Evolutionary conservation across 768 basidiomycete species (phyloP).

Genomic region (Tylopilus subfusipes): DNA sequence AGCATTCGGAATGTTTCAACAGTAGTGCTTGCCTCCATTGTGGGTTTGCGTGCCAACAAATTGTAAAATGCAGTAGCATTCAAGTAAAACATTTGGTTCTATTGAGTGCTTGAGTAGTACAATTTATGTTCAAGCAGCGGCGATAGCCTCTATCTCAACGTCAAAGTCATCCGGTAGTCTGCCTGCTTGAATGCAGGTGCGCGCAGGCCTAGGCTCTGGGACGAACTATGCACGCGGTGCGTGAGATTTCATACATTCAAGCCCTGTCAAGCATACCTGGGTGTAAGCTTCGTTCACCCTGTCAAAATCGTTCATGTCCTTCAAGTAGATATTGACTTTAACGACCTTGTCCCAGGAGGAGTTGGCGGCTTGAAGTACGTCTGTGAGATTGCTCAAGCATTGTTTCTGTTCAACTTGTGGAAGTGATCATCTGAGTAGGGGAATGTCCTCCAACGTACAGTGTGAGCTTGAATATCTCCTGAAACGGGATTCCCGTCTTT

Average conservation of each 20-base stretch:
- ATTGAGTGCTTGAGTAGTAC: background rate
- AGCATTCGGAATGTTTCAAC: conserved; percentile 25
- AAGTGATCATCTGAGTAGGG: background rate
- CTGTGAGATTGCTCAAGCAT: conserved; percentile 52
- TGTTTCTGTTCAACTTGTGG: conserved; percentile 39
- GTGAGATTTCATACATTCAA: background rate
- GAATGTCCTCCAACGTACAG: conserved; percentile 35
- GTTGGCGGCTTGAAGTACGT: conserved; percentile 50
- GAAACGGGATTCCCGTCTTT: conserved; percentile 44
- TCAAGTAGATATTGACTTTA: conserved; percentile 59
- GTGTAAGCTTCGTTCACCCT: conserved; percentile 58
- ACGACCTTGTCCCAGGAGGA: conserved; percentile 60
- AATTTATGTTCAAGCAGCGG: conserved; percentile 30
- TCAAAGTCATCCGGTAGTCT: conserved; percentile 66
- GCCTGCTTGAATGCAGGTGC: conserved; percentile 73
- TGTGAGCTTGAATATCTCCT: conserved; percentile 60
- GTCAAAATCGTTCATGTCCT: conserved; percentile 54
- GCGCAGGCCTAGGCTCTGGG: conserved; percentile 61
- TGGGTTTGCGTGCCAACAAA: background rate
- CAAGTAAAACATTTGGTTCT: background rate
- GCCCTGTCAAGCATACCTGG: conserved; percentile 34
- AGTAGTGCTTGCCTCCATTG: background rate
- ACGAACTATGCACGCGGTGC: conserved; percentile 33
- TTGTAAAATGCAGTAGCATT: background rate
- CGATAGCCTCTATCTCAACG: conserved; percentile 71